phyloP scores from a whole-genome alignment of 352 stramenopile genomes.

The Plasmopara viticola region DNA sequence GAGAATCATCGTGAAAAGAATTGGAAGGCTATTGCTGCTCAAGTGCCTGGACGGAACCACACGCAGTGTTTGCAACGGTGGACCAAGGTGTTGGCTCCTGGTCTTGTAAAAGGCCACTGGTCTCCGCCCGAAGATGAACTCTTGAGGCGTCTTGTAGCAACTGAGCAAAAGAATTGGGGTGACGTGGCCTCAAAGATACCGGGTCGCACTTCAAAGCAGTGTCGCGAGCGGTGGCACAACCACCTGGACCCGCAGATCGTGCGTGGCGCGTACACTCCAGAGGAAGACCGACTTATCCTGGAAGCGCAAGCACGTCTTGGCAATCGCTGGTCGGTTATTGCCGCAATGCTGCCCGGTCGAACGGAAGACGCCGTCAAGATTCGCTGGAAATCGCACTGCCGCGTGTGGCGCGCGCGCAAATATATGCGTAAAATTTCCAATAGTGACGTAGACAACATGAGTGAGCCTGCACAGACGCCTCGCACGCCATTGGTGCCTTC shows the following conservation, averaged over 20 bases:
- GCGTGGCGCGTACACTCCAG: constrained; percentile 79
- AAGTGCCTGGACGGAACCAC: constrained; percentile 85
- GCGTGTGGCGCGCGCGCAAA: constrained; percentile 74
- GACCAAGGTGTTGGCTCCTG: constrained; percentile 86
- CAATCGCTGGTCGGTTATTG: constrained; percentile 89
- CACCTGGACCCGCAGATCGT: constrained; percentile 85
- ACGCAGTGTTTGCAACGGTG: constrained; percentile 89
- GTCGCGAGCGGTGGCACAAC: constrained; percentile 87
- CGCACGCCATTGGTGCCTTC: constrained; percentile 26
- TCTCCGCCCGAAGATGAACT: constrained; percentile 85
- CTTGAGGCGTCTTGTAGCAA: constrained; percentile 63
- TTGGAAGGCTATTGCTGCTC: constrained; percentile 88
- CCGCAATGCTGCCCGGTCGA: constrained; percentile 76
- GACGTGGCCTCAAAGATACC: constrained; percentile 82
- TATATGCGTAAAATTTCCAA: constrained; percentile 65
- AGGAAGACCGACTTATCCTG: constrained; percentile 86
- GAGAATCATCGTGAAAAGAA: constrained; percentile 86
- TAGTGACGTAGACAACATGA: constrained; percentile 29
- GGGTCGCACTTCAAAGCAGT: constrained; percentile 86
- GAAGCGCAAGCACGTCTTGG: constrained; percentile 78
- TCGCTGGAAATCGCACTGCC: constrained; percentile 87
- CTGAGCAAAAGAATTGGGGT: constrained; percentile 86
- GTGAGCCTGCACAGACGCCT: constrained; percentile 25
- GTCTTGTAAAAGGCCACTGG: constrained; percentile 88
- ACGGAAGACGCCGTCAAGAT: constrained; percentile 91